Base-by-base conservation (phyloP, 1,139 yeast genomes). In the Geotrichum siamense region DNA sequence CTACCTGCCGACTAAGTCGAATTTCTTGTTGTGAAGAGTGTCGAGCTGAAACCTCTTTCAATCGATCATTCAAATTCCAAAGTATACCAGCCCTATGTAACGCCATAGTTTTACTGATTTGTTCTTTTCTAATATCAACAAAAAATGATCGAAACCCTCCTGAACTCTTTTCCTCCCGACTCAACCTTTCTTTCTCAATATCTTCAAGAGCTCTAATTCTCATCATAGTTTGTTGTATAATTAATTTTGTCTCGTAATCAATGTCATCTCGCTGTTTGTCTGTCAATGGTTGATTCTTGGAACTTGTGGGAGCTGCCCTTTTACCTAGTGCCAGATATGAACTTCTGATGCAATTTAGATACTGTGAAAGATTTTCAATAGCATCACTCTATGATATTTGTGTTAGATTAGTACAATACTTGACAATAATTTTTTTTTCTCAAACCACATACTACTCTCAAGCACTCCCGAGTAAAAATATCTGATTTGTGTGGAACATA, bases 181-280 rank as follows among this genome's bases (percentile, higher is more conserved):
- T 34, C 5, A 47, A 8, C 17, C 47, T 23, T 25, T 43, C 39
- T 5, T 17, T 41, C 40, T 65, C 69, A 30, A 59, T 46, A 20
- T 53, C 56, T 43, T 68, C 70, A 37, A 68, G 56, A n/a, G 56
- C 52, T 29, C 65, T 56, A 35, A 68, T 57, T 23, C 60, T 52
- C 12, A 54, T 49, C 51, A 61, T 57, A 42, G 66, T 65, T 36
- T 56, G 56, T 51, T 67, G 68, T 22, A 68, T 51, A 29, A 64
- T 58, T 40, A 55, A 50, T 22, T 63, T 55, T 13, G 67, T 62
- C 43, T 65, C 68, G 48, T 62, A 64, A 53, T 68, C 72, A 36
- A 68, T 61, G 21, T 66, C 69, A 48, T 68, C 71, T 22, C 67
- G 54, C 42, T 68, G 67, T 31, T 58, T 55, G 31, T 67, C 70